These are phyloP conservation scores for Fusarium luffae DNA, from an alignment of 2,329 filamentous ascomycete species.

Conservation along the genomic window DNA sequence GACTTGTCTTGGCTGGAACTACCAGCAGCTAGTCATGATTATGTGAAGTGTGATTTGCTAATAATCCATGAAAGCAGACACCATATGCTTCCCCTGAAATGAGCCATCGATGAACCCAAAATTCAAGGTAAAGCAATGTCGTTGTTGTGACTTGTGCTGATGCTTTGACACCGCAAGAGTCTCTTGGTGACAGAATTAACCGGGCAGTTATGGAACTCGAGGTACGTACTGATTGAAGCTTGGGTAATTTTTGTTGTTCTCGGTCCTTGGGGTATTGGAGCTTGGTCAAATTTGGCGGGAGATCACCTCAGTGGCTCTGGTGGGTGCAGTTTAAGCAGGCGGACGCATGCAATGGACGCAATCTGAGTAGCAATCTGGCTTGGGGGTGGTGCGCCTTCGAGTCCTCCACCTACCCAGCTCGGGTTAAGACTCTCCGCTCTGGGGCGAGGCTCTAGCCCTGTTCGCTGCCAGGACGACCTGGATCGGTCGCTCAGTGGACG, in stretches of 20 bases:
- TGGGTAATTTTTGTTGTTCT: background rate
- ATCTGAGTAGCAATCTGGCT: slow-evolving; percentile 37
- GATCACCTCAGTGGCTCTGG: slow-evolving; percentile 40
- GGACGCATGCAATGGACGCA: slow-evolving; percentile 33
- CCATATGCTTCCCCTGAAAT: slow-evolving; percentile 19
- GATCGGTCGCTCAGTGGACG: slow-evolving; percentile 30
- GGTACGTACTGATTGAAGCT: background rate
- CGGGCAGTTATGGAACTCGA: background rate
- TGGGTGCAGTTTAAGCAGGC: slow-evolving; percentile 32
- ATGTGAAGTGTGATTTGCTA: slow-evolving; percentile 31
- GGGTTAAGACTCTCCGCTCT: slow-evolving; percentile 39
- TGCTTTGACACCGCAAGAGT: background rate
- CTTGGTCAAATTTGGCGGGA: slow-evolving; percentile 38
- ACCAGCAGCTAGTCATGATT: slow-evolving; percentile 32
- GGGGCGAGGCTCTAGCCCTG: slow-evolving; percentile 39
- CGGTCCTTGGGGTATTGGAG: slow-evolving; percentile 10
- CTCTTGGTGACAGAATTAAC: background rate
- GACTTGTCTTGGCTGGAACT: slow-evolving; percentile 34
- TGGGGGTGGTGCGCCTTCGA: slow-evolving; percentile 38
- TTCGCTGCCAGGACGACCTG: slow-evolving; percentile 36
- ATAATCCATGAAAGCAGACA: slow-evolving; percentile 9
- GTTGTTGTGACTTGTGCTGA: background rate
- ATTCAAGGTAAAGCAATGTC: background rate
- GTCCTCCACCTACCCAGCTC: slow-evolving; percentile 39
- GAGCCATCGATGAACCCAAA: background rate